Base-by-base conservation (phyloP, 371 early-diverging fungal species). In the Saksenaea oblongispora region DNA sequence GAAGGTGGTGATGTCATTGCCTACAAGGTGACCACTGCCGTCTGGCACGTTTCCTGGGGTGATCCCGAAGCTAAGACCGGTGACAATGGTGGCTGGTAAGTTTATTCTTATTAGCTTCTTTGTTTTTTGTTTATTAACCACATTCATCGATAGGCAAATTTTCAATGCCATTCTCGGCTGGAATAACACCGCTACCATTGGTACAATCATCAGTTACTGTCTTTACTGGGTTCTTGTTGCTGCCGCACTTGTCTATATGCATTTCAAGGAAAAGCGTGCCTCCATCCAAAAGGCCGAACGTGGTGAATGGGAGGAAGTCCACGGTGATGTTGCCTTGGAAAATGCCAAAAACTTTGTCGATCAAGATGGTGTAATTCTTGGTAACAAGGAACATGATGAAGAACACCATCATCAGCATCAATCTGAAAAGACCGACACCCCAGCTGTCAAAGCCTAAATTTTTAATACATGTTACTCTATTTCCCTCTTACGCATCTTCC, bases 141-240 rank as follows among this genome's bases (percentile, higher is more conserved):
- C 5, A 5, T 22, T 18, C 11, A 39, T 27, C n/a, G 24, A 11
- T 31, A 66, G 66, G 67, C 58, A 62, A 59, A 67, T 67, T 15
- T 67, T 67, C 13, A 67, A 67, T 35, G 67, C 67, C 4, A 67
- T 67, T 37, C 59, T 69, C 0, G 93, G 94, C 18, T 93, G 93
- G 92, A 86, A 77, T 71, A 88, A 87, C 67, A 73, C 84, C 41
- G 94, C 92, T 11, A 90, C 91, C 1, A 67, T 84, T 63, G 91
- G 87, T 44, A 82, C 89, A 24, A 80, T 93, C 37, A 72, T 79
- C 44, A 84, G 82, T 2, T 95, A 93, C 80, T 85, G 86, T 59
- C 66, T 85, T 18, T 95, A 90, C 75, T 95, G 95, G 95, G 47
- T 85, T 7, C 70, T 68, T 8, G 58, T 93, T 35, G 67, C 79